Conservation (phyloP, 106 monocot species). For the Allium sativum region DNA sequence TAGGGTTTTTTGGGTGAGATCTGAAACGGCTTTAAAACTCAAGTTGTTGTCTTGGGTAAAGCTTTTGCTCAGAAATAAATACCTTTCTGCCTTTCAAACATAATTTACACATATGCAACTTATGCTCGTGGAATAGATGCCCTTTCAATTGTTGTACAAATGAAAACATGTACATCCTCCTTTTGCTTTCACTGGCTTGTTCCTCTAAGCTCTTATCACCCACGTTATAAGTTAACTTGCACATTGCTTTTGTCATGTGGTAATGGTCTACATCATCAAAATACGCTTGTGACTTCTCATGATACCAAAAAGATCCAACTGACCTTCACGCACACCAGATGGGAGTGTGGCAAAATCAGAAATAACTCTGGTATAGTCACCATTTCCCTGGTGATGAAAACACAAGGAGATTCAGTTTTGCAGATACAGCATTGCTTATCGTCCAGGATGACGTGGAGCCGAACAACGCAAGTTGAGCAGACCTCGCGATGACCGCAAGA, state of each 20-base stretch:
- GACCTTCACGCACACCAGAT: conserved; percentile 35
- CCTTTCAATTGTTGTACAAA: conserved; percentile 86
- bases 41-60: conserved; percentile 78
- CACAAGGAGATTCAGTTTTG: conserved; percentile 62
- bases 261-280: conserved; percentile 89
- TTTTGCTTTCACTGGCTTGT: conserved; percentile 24
- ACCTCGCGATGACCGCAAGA: conserved; percentile 90
- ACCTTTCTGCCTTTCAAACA: conserved; percentile 97
- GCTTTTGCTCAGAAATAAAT: conserved; percentile 95
- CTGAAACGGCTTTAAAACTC: too few species aligned
- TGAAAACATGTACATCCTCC: conserved; percentile 29
- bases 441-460: conserved; percentile 68
- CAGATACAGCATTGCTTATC: conserved; percentile 89
- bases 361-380: conserved; percentile 69
- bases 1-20: too few species aligned
- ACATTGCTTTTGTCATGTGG: conserved; percentile 86
- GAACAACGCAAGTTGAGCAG: conserved; percentile 81
- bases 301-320: conserved; percentile 76
- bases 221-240: conserved; percentile 78
- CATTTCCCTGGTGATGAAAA: conserved; percentile 85
- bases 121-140: conserved; percentile 84
- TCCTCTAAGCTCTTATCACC: conserved; percentile 55
- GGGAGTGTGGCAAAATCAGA: conserved; percentile 74
- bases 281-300: conserved; percentile 74
- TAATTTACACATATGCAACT: conserved; percentile 68